Evolutionary conservation across 176 grass and related monocot species (phyloP), one percentile per base, ranked within the genome.

Genomic region (Chrysopogon serrulatus): DNA sequence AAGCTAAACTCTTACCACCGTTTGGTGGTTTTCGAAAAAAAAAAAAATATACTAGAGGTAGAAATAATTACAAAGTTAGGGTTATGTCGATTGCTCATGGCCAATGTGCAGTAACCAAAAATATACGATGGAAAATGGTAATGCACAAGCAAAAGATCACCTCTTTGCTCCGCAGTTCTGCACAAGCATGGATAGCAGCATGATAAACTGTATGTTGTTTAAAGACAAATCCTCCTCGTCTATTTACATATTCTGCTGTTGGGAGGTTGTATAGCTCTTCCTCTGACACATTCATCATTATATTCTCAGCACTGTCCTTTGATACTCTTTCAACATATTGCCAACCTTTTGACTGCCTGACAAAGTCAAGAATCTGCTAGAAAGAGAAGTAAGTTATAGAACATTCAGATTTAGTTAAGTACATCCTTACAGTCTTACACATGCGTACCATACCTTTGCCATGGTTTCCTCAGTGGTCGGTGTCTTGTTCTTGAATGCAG

Each of bases 231-330:
- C 73, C 91, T 77, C 91, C 93, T 71, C 89, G 86, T 83, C 93
- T 92, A 32, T 98, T 71, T 53, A 88, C 37, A 95, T 87, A 94
- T 65, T 98, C 96, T 90, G 91, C 87, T 76, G 96, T 98, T 68
- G 96, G 96, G 67, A 98, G 83, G 53, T 98, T 98, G 84, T 98
- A 98, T 23, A 98, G 33, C 63, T 98, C 96, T 85, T 98, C 96
- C 59, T 98, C 96, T 47, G 87, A 92, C 23, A 98, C 89, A 71
- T 98, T 98, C 96, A 98, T 98, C 96, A 98, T 98, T 80, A 96
- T 85, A 91, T 94, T 98, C 88, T 98, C 91, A 68, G 93, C 93
- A 36, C 44, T 91, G 51, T 98, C 91, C 21, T 87, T 95, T 69
- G 78, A 78, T 68, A 86, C 24, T 68, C 90, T 88, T 87, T 98